Evolutionary conservation across 106 monocot genomes (phyloP).

Genomic region (Allium cepa): DNA sequence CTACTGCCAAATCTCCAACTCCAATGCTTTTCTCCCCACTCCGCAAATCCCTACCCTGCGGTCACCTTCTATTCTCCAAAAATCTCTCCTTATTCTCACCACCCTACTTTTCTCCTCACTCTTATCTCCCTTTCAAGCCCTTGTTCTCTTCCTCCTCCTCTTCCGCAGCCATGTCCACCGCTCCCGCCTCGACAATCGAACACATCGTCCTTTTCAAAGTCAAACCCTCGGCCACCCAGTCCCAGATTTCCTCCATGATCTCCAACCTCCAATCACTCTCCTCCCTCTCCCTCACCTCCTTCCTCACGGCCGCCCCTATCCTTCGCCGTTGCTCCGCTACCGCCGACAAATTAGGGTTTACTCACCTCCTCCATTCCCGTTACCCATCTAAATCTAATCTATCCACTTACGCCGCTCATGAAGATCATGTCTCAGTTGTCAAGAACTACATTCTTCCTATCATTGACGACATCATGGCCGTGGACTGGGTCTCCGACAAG

Average conservation of each 20-base stretch:
- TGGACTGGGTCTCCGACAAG: slow-evolving; percentile 60
- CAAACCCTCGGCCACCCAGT: slow-evolving; percentile 33
- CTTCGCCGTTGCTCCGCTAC: slow-evolving; percentile 65
- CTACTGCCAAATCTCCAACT: no score
- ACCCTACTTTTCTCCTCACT: not conserved
- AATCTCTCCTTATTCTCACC: slow-evolving; percentile 17
- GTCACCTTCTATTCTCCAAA: slow-evolving; percentile 11
- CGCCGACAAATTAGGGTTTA: slow-evolving; percentile 30
- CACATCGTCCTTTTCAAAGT: slow-evolving; percentile 91
- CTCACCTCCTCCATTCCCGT: slow-evolving; percentile 81
- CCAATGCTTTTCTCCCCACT: no score
- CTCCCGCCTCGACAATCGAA: slow-evolving; percentile 36
- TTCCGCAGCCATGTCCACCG: slow-evolving; percentile 10
- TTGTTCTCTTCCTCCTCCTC: slow-evolving; percentile 6
- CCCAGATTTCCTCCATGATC: slow-evolving; percentile 52
- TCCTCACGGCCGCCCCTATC: slow-evolving; percentile 61
- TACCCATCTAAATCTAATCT: slow-evolving; percentile 65
- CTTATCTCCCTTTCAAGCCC: slow-evolving; percentile 10
- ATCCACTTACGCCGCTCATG: slow-evolving; percentile 56
- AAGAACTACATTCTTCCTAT: slow-evolving; percentile 47
- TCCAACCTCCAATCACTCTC: slow-evolving; percentile 51
- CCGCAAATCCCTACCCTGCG: no score
- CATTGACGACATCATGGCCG: slow-evolving; percentile 66
- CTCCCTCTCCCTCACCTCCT: slow-evolving; percentile 47
- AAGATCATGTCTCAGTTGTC: slow-evolving; percentile 57